Evolutionary conservation across 495 filamentous ascomycete species (phyloP).

Genomic region (Daldinia caldariorum): DNA sequence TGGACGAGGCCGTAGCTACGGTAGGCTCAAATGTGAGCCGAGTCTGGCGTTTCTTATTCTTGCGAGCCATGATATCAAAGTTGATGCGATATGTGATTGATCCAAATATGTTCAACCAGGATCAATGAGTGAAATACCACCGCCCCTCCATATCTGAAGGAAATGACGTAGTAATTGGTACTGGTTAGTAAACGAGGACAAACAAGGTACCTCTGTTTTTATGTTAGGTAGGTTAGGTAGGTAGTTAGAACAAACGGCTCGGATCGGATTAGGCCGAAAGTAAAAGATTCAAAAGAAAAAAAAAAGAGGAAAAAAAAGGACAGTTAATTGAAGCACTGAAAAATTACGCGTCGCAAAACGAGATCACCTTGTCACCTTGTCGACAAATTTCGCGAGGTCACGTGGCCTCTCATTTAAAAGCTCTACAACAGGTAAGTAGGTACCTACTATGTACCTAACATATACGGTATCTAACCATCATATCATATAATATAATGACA

Average conservation of each 20-base stretch:
- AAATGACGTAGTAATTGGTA: not conserved
- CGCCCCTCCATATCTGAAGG: not conserved
- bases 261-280: too few relatives aligned
- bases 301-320: too few relatives aligned
- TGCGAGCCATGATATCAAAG: conserved; percentile 36
- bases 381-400: conserved; percentile 41
- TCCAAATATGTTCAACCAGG: not conserved
- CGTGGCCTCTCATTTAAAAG: conserved; percentile 33
- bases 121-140: not conserved
- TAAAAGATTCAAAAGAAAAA: too few relatives aligned
- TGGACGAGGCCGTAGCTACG: conserved; percentile 15
- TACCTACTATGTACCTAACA: too few relatives aligned
- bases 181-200: not conserved
- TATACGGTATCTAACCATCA: too few relatives aligned
- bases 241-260: too few relatives aligned
- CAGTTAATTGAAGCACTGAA: conserved; percentile 4
- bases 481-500: too few relatives aligned
- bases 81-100: not conserved
- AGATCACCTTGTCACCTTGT: conserved; percentile 4
- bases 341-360: conserved; percentile 1
- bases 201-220: not conserved
- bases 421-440: not conserved
- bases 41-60: conserved; percentile 43
- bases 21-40: conserved; percentile 43
- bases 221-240: too few relatives aligned